Base-by-base conservation (phyloP, 208 protist genomes). In the Porcisia deanei region DNA sequence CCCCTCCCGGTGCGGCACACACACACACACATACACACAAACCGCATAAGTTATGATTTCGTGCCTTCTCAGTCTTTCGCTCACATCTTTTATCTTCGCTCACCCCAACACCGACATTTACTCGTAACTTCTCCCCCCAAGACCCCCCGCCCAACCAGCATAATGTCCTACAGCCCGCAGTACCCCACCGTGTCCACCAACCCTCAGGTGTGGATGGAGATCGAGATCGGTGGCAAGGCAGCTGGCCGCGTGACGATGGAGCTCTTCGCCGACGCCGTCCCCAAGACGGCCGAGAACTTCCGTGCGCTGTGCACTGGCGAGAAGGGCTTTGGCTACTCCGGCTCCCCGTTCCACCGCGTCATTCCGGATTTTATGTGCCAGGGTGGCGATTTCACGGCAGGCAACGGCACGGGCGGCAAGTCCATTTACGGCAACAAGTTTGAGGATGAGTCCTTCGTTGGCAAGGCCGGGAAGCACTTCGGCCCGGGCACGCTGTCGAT, bases 401-500 rank as follows among this genome's bases (percentile, higher is more conserved):
- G 80, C 43, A 88, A 90, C 75, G 86, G 86, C 54, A 90, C 86
- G 20, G 86, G 86, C 54, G 86, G 86, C 77, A 83, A 88, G 84
- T 90, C 86, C 60, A 90, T 90, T 79, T 90, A 88, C 78, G 86
- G 86, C 70, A 66, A 54, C 73, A 90, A 86, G 75, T 90, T 90
- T 72, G 64, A 78, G 9, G 86, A 90, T 80, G 86, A 90, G 78
- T 82, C 72, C 81, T 90, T 90, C 76, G 59, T 54, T 30, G 86
- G 83, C 54, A 85, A 86, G 78, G 83, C 86, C 34, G 86, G 83
- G 64, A 88, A 88, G 78, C 86, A 90, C 86, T 90, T 90, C 78
- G 86, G 83, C 65, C 86, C 81, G 77, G 81, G 91, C 88, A 83
- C 88, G 49, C 82, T 98, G 45, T 97, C 93, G 25, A 97, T 98